These are phyloP conservation scores for Seiridium cupressi DNA, from an alignment of 2,329 filamentous ascomycete species.

Conservation along the genomic window DNA sequence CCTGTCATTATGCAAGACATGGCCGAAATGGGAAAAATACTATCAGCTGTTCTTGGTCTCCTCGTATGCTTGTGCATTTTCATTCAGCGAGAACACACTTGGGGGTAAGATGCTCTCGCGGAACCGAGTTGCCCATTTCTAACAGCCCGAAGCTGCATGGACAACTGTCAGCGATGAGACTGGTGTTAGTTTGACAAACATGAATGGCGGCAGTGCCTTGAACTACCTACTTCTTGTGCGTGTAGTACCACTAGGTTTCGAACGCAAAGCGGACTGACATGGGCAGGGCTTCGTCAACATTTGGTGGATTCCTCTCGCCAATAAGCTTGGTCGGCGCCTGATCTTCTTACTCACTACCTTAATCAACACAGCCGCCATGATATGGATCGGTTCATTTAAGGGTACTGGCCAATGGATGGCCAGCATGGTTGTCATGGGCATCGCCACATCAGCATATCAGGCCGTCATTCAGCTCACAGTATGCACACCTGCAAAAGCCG, in stretches of 20 bases:
- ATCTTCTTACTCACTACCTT: slow-evolving; percentile 32
- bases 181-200: slow-evolving; percentile 33
- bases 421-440: slow-evolving; percentile 26
- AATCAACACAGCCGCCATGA: slow-evolving; percentile 14
- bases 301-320: slow-evolving; percentile 30
- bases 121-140: neutral
- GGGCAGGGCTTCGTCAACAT: slow-evolving; percentile 34
- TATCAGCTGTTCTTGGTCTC: slow-evolving; percentile 36
- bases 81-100: slow-evolving; percentile 37
- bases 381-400: neutral
- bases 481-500: neutral
- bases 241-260: neutral
- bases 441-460: slow-evolving; percentile 34
- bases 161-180: slow-evolving; percentile 36
- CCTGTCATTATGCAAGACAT: slow-evolving; percentile 18
- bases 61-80: slow-evolving; percentile 36
- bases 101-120: slow-evolving; percentile 14
- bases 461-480: slow-evolving; percentile 33
- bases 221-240: slow-evolving; percentile 34
- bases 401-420: slow-evolving; percentile 13
- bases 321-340: slow-evolving; percentile 31
- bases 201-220: slow-evolving; percentile 37
- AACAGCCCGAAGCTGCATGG: slow-evolving; percentile 29
- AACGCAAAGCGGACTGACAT: neutral
- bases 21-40: slow-evolving; percentile 33